These are phyloP conservation scores for Pythium myriotylum DNA, from an alignment of 352 stramenopile genomes.

Conservation along the genomic window DNA sequence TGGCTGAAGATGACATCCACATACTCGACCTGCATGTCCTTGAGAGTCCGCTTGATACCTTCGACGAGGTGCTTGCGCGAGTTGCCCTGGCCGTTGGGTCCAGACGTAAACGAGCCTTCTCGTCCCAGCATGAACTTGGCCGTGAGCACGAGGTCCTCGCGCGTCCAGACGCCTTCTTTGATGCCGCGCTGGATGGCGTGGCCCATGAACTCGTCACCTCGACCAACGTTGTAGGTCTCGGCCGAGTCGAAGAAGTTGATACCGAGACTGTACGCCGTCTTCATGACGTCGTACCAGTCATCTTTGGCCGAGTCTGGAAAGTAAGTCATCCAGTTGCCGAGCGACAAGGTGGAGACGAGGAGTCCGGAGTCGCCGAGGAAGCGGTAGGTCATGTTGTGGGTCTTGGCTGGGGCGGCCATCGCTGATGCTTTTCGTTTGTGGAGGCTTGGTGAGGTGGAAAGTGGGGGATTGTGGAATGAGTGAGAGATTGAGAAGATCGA, in stretches of 20 bases:
- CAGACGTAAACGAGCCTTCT: no score
- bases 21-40: slow-evolving; percentile 24
- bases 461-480: no score
- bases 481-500: no score
- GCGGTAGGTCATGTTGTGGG: slow-evolving; percentile 33
- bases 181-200: slow-evolving; percentile 28
- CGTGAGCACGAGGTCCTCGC: slow-evolving; percentile 44
- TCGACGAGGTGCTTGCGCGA: no score
- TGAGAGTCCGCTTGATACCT: no score
- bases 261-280: background rate
- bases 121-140: slow-evolving; percentile 63
- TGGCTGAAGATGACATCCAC: slow-evolving; percentile 46
- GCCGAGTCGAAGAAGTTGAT: no score
- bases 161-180: no score
- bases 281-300: background rate
- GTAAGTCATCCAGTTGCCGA: slow-evolving; percentile 25
- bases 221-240: slow-evolving; percentile 27
- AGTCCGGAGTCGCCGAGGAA: slow-evolving; percentile 35
- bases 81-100: no score
- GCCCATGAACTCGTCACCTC: slow-evolving; percentile 38
- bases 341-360: slow-evolving; percentile 43
- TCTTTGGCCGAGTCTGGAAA: background rate
- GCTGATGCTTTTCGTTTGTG: no score
- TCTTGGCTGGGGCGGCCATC: background rate
- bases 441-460: no score